Base-by-base conservation (phyloP, 441 rosid species). In the Bruguiera hainesii region DNA sequence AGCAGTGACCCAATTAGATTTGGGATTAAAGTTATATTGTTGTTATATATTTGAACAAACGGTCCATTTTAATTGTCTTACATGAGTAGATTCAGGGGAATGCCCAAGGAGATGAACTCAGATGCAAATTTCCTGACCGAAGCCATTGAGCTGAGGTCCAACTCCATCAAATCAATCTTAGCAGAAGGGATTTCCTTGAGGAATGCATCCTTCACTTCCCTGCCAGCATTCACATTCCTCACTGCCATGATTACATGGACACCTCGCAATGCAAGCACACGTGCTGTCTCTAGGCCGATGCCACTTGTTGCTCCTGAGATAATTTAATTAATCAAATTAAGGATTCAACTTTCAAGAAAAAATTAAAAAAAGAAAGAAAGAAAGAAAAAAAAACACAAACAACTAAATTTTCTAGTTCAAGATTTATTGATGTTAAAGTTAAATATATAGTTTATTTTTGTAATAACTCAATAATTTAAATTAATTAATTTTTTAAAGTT, bases 191-290 rank as follows among this genome's bases (percentile, higher is more conserved):
- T 64, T 63, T 65, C 56, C 49, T 58, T 60, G 3, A 64, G 20
- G 5, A 78, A 78, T 37, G 66, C 53, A 37, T 73, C 65, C 69
- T 71, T 73, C 19, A 70, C 81, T 5, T 52, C 50, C 19, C 62
- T 70, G 6, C 75, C 80, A 37, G 74, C 75, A 26, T 51, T 58
- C n/a, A 59, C 21, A 56, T 75, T 81, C 68, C 79, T 73, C 19
- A 73, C 78, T 8, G 58, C 81, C 76, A 71, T 75, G n/a, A 75
- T 46, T 37, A 70, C 71, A 37, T 75, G 65, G 20, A 62, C 78
- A 15, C 78, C 78, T 4, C 78, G 58, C 61, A 81, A 15, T 2
- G 81, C 84, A 62, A 81, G 81, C 29, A 80, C 76, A 26, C 81
- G 71, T 13, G 84, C 33, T 3, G 76, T 73, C 55, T 80, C 78